Conservation (phyloP, 257 asterid species). For the Solanum gandarillasii region DNA sequence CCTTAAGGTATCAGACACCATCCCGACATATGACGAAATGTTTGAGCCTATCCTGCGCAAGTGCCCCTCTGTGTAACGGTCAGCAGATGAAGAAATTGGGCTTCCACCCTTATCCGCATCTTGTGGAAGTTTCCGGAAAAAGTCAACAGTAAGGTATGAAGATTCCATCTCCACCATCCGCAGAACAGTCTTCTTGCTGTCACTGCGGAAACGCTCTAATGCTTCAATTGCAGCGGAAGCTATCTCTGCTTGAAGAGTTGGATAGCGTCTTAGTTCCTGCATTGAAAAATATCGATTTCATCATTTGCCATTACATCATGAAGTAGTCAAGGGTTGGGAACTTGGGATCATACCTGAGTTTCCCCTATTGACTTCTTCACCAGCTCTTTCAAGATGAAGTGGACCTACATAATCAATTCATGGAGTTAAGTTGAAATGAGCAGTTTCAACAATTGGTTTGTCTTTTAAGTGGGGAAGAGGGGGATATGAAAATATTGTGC, state of each 20-base stretch:
- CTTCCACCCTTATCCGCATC: constrained; percentile 28
- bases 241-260: constrained; percentile 26
- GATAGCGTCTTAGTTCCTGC: constrained; percentile 31
- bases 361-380: constrained; percentile 32
- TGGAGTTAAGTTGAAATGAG: not conserved
- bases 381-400: constrained; percentile 29
- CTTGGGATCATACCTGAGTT: constrained; percentile 17
- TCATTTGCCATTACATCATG: not conserved
- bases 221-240: constrained; percentile 24
- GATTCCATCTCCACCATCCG: constrained; percentile 38
- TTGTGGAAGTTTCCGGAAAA: constrained; percentile 34
- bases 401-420: constrained; percentile 17
- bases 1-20: constrained; percentile 25
- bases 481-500: not conserved
- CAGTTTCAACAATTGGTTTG: not conserved
- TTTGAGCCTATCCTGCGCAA: constrained; percentile 26
- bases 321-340: not conserved
- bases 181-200: constrained; percentile 28
- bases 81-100: constrained; percentile 16
- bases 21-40: constrained; percentile 21
- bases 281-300: not conserved
- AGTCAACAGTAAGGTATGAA: constrained; percentile 30
- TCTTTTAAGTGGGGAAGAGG: not conserved
- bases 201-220: constrained; percentile 24
- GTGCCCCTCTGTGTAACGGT: constrained; percentile 27